Evolutionary conservation across 2,329 filamentous ascomycete species (phyloP), one percentile per base, ranked within the genome.

Genomic region (Fusarium torreyae): DNA sequence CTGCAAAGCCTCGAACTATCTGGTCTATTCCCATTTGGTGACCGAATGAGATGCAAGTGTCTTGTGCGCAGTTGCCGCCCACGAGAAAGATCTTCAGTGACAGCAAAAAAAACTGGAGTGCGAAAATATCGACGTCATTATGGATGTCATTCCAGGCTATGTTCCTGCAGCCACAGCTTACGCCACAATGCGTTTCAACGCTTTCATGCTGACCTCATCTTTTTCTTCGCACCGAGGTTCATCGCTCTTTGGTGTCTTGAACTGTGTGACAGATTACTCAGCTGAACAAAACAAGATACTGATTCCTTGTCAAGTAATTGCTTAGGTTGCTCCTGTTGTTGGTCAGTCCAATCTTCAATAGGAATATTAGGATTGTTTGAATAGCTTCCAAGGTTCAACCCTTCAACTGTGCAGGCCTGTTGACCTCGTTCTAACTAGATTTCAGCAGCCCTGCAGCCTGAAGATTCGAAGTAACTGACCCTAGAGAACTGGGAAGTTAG

Each of bases 1-100:
- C 38, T 49, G 57, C 11, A 58, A 51, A 38, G 15, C 10, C 22
- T 39, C 50, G 48, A 38, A 8, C 34, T 38, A 34, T 39, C 44
- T 33, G 51, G 51, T 49, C 72, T 74, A 73, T 64, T 40, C 72
- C 72, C 26, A 57, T 72, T 60, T 10, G 15, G 72, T 70, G 62
- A 74, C 72, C 72, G 72, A 74, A 42, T n/a, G 49, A 10, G 22
- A 62, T 63, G 63, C 52, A 49, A 18, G 70, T 71, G 72, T 74
- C 71, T 74, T 74, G 72, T 73, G 71, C 69, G 39, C 62, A 57
- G 40, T 71, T 74, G 42, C 72, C 70, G 49, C 60, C 40, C 46
- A n/a, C 31, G 52, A 65, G 45, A 46, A 43, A 45, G 22, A 45
- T 36, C 20, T 39, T 48, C 51, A 28, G 18, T 13, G 39, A 26